Conservation (phyloP, 2,329 filamentous ascomycete genomes). For the Neofusicoccum parvum region DNA sequence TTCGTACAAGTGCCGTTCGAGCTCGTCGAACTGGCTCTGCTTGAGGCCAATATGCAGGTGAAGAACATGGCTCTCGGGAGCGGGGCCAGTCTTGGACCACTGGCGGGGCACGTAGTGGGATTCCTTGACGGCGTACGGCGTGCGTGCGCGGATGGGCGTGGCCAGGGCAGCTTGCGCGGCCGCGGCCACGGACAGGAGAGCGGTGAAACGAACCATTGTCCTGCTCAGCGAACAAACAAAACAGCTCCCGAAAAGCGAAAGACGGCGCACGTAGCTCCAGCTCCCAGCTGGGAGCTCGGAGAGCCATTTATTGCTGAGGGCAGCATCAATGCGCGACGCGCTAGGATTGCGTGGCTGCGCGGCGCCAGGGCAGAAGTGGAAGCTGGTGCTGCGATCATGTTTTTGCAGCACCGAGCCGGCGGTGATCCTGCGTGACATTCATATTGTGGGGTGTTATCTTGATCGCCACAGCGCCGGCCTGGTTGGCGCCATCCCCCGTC, state of each 20-base stretch:
- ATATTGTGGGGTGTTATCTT: neutral
- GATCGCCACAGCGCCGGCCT: neutral
- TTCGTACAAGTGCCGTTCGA: constrained; percentile 55
- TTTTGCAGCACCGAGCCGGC: neutral
- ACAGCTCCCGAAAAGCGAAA: neutral
- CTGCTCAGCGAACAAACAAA: neutral
- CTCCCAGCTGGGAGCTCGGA: neutral
- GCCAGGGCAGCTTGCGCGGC: constrained; percentile 36
- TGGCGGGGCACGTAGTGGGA: constrained; percentile 53
- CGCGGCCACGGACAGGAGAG: constrained; percentile 31
- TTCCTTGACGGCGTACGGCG: constrained; percentile 58
- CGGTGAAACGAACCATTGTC: constrained; percentile 10
- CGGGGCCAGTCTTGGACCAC: constrained; percentile 53
- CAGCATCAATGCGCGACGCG: neutral
- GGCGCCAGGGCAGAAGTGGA: neutral
- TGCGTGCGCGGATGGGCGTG: constrained; percentile 37
- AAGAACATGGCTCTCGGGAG: constrained; percentile 53
- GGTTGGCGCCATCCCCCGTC: neutral
- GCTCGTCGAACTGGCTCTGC: constrained; percentile 53
- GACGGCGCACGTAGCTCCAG: neutral
- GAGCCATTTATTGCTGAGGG: neutral
- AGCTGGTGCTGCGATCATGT: neutral
- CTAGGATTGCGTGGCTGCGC: neutral
- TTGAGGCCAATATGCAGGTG: constrained; percentile 56
- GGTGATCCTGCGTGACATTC: neutral